Evolutionary conservation across 2,329 filamentous ascomycete species (phyloP).

Genomic region (Rhynchosporium agropyri): DNA sequence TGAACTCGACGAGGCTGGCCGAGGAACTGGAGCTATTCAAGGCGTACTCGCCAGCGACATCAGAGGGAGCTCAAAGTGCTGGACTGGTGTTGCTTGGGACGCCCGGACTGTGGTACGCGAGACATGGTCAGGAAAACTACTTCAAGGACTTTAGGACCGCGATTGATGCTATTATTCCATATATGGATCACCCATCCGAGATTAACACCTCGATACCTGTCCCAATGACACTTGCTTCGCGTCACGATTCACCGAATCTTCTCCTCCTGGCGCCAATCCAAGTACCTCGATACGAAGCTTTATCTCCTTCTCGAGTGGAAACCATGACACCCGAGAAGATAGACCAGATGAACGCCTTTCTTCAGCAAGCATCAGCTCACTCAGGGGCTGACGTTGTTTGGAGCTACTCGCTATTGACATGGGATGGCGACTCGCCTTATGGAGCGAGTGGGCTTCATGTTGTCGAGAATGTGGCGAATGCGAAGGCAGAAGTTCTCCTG

Average conservation of each 20-base stretch:
- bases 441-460: conserved; percentile 54
- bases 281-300: conserved; percentile 38
- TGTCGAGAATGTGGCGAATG: conserved; percentile 48
- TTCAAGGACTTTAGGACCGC: conserved; percentile 50
- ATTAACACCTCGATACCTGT: conserved; percentile 18
- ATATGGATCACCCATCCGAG: conserved; percentile 42
- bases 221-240: conserved; percentile 28
- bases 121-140: conserved; percentile 51
- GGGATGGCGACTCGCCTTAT: conserved; percentile 44
- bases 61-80: conserved; percentile 41
- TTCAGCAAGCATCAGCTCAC: conserved; percentile 48
- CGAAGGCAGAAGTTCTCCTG: conserved; percentile 55
- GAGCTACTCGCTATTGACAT: conserved; percentile 54
- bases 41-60: conserved; percentile 28
- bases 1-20: conserved; percentile 53
- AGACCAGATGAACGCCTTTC: conserved; percentile 54
- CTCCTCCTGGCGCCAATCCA: conserved; percentile 43
- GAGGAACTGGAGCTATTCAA: conserved; percentile 47
- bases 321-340: conserved; percentile 54
- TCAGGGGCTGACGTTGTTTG: conserved; percentile 51
- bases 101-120: conserved; percentile 57
- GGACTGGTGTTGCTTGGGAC: conserved; percentile 56
- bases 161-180: conserved; percentile 50
- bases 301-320: conserved; percentile 42
- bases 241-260: conserved; percentile 35